phyloP scores from a whole-genome alignment of 768 basidiomycete species.

The Pisolithus tinctorius region DNA sequence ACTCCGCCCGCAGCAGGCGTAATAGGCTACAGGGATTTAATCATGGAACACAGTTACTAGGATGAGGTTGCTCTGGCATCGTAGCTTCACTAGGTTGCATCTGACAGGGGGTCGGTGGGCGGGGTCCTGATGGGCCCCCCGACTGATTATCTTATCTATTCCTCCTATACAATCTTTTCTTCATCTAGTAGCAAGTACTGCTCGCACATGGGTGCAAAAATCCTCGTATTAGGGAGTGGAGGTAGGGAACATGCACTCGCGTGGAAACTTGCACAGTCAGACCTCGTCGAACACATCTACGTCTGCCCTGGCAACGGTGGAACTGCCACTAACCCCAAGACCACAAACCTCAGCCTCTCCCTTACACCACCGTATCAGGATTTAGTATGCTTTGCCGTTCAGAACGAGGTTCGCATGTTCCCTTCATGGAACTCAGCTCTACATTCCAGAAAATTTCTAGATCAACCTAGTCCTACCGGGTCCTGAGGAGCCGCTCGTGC shows the following conservation, averaged over 20 bases:
- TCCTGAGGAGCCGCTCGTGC: slow-evolving; percentile 94
- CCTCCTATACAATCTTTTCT: slow-evolving; percentile 14
- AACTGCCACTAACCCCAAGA: slow-evolving; percentile 67
- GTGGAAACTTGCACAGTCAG: slow-evolving; percentile 81
- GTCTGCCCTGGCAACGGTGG: slow-evolving; percentile 96
- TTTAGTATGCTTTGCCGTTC: slow-evolving; percentile 71
- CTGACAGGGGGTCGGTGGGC: no score
- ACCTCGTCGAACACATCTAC: slow-evolving; percentile 67
- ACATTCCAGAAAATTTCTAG: slow-evolving; percentile 30
- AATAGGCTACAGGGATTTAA: no score
- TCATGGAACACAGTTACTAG: neutral
- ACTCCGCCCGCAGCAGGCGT: no score
- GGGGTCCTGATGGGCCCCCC: no score
- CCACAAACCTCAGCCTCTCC: slow-evolving; percentile 59
- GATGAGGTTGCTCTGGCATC: neutral
- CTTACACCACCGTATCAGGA: slow-evolving; percentile 54
- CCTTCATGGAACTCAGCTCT: neutral
- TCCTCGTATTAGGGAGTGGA: slow-evolving; percentile 84
- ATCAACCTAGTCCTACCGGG: slow-evolving; percentile 87
- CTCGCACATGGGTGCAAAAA: slow-evolving; percentile 49
- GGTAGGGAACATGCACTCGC: slow-evolving; percentile 94
- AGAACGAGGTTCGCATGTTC: slow-evolving; percentile 52
- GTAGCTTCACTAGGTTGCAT: no score
- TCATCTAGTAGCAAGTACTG: no score
- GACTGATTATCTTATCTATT: neutral